phyloP scores from a whole-genome alignment of 192 early-diverging fungal genomes.

The Bifiguratus adelaidae region DNA sequence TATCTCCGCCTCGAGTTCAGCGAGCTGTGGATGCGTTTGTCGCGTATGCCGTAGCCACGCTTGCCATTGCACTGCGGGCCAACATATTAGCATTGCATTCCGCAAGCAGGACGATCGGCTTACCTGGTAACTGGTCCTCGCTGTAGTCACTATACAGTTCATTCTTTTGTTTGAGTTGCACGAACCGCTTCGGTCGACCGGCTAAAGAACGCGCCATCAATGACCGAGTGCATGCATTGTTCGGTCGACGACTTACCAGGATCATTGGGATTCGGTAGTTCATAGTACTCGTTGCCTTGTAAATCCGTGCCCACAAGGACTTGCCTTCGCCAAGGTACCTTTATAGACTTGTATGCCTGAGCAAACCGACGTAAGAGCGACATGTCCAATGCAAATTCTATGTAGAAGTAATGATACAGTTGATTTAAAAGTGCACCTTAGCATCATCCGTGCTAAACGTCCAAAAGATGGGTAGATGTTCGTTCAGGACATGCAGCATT shows the following conservation, averaged over 20 bases:
- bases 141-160: conserved; percentile 7
- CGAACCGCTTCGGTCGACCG: conserved; percentile 17
- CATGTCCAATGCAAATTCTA: too few relatives aligned
- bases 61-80: conserved; percentile 18
- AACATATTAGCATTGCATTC: background rate
- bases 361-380: conserved; percentile 3
- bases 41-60: conserved; percentile 22
- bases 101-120: background rate
- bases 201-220: too few relatives aligned
- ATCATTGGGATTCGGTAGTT: conserved; percentile 11
- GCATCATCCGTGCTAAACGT: too few relatives aligned
- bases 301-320: conserved; percentile 17
- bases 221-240: too few relatives aligned
- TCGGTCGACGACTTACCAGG: background rate
- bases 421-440: too few relatives aligned
- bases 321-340: conserved; percentile 23
- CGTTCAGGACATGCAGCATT: too few relatives aligned
- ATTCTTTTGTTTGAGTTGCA: conserved; percentile 16
- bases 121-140: conserved; percentile 20
- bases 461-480: too few relatives aligned
- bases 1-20: conserved; percentile 10
- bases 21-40: conserved; percentile 4
- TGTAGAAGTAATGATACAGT: too few relatives aligned
- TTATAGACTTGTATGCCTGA: conserved; percentile 8
- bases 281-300: conserved; percentile 22